Evolutionary conservation across 2,329 filamentous ascomycete genomes (phyloP), one percentile per base, ranked within the genome.

Genomic region (Purpureocillium takamizusanense): DNA sequence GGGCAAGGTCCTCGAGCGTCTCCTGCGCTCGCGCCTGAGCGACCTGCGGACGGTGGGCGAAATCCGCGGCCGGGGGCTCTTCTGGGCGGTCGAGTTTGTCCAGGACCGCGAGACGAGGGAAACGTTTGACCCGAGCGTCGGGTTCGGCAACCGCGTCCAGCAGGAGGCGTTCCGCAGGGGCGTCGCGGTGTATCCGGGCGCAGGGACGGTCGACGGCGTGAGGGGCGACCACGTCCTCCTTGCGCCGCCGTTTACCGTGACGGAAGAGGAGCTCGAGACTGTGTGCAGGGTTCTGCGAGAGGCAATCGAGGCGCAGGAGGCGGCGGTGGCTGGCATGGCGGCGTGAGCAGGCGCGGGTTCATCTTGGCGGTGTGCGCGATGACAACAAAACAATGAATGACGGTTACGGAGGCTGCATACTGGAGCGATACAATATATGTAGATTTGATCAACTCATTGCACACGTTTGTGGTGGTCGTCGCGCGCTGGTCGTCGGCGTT

Each of bases 181-280:
- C 1, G 49, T 72, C n/a, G 56, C 59, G 7, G 51, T 86, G 3
- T 86, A 86, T 51, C 76, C 77, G 2, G 80, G 79, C 0, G 61
- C 62, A 1, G 81, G 81, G 2, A 77, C 76, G 0, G 73, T 65
- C 0, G 78, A 70, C 46, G 69, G 84, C 33, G 66, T 72, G 21
- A 8, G 33, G n/a, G 33, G 33, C 23, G 33, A 14, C 33, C 33
- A 30, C 28, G 63, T 86, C 23, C 67, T 88, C 18, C 50, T 89
- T 10, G 74, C 81, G 1, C 84, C 84, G 5, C 70, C 83, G 1
- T 86, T 78, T 57, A 86, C 74, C 33, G 66, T 81, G 16, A 75
- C 68, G 1, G 7, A 30, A 12, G 28, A 30, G 7, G 47, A 56
- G 36, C 38, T 56, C 36, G 39, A 35, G n/a, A 14, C n/a, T 5